Evolutionary conservation across 2,329 filamentous ascomycete species (phyloP), one percentile per base, ranked within the genome.

Genomic region (Trichoderma polysporum): DNA sequence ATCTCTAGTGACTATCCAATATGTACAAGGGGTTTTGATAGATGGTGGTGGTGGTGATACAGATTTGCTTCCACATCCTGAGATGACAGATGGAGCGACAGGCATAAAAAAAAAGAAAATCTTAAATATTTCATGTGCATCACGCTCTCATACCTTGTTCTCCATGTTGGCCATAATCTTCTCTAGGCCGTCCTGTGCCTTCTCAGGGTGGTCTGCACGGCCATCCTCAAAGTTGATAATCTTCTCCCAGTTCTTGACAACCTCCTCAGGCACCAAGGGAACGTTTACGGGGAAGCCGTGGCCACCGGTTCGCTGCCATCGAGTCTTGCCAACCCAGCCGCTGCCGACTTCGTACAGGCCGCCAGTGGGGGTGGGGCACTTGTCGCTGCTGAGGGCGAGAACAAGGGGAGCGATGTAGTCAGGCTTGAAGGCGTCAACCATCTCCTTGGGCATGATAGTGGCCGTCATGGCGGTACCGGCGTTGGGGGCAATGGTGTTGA

Each of bases 401-500:
- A 99, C 94, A 41, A 98, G 83, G 69, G 95, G 95, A 62, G 95
- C 95, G 79, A 99, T 94, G 81, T 97, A 98, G 77, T 98, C 94
- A 68, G 95, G 95, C 89, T 98, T 99, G 86, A 99, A 97, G 53
- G 95, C 94, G 83, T 98, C 94, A 19, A 99, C 94, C 83, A 98
- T 89, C 83, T 99, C 95, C 81, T 97, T 93, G 33, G 95, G 95
- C 85, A 99, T 87, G 78, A 99, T 92, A 59, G 92, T 94, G 72
- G 90, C 88, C 66, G 95, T 99, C 92, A 99, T 95, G 77, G 90
- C 89, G 52, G 95, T 99, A 73, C 95, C 95, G 45, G 95, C 95
- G 76, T 98, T 99, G 73, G 95, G 95, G 27, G 95, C 95, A 75
- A 99, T 97, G 67, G 94, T 97, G 86, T 99, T 99, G 79, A 97